A percentile compares a stretch with the other conserved stretches of the same genome.
phyloP scores from a whole-genome alignment of 2,329 filamentous ascomycete genomes.

The Colletotrichum abscissum region DNA sequence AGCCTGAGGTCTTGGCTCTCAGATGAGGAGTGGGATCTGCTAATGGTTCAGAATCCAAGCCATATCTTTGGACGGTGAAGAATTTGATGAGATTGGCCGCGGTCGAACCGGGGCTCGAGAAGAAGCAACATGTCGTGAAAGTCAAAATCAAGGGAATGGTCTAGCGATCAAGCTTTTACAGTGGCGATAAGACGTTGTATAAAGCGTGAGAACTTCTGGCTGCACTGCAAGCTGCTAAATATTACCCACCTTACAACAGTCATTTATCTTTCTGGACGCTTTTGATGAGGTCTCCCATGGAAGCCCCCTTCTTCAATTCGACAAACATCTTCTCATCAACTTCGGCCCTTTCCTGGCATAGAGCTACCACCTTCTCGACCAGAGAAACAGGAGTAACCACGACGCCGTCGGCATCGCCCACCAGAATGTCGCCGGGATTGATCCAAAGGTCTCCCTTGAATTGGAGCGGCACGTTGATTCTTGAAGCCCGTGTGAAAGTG shows the following conservation, averaged over 20 bases:
- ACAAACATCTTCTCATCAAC: conserved; percentile 42
- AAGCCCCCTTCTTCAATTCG: conserved; percentile 20
- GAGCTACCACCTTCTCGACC: conserved; percentile 40
- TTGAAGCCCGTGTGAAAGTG: conserved; percentile 43
- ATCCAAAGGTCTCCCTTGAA: conserved; percentile 43
- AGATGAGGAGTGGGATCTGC: conserved; percentile 39
- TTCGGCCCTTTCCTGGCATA: conserved; percentile 43
- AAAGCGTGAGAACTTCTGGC: too few relatives aligned
- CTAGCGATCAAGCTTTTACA: too few relatives aligned
- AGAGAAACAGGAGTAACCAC: conserved; percentile 41
- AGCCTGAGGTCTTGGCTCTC: conserved; percentile 40
- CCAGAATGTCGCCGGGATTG: conserved; percentile 43
- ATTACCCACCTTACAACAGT: too few relatives aligned
- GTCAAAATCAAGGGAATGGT: too few relatives aligned
- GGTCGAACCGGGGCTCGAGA: too few relatives aligned
- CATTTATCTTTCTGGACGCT: conserved; percentile 12
- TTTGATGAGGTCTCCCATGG: conserved; percentile 25
- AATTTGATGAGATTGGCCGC: background rate
- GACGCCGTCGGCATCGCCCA: conserved; percentile 44
- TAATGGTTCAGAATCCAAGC: conserved; percentile 35
- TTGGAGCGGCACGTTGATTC: conserved; percentile 42
- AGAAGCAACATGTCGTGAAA: too few relatives aligned
- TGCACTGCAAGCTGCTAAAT: background rate
- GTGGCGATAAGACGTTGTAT: too few relatives aligned
- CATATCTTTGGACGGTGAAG: background rate